Percentiles rank a stretch among this genome's conserved stretches.
Conservation (phyloP, 306 rosid species). For the Prunus campanulata region DNA sequence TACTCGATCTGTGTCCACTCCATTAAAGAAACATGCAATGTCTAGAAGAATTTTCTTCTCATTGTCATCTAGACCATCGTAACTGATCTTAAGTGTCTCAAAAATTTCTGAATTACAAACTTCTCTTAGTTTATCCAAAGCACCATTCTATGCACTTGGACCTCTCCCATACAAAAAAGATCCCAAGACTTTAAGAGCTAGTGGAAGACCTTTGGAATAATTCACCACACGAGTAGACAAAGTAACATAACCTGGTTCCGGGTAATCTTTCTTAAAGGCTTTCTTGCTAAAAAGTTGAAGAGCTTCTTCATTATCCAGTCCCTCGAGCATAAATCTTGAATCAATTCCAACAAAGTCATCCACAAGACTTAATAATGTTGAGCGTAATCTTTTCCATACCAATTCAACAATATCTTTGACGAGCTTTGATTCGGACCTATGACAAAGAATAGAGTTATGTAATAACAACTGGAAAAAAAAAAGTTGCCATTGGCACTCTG, state of each 20-base stretch:
- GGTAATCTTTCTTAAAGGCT: background rate
- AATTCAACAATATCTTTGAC: background rate
- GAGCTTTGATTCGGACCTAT: background rate
- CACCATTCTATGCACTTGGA: conserved; percentile 1
- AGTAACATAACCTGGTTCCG: background rate
- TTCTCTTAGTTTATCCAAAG: background rate
- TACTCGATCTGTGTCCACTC: too few relatives aligned
- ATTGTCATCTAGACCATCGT: too few relatives aligned
- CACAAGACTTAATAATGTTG: background rate
- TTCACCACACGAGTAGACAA: background rate
- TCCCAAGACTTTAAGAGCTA: conserved; percentile 19
- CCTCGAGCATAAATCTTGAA: background rate
- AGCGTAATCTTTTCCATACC: background rate
- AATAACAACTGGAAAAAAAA: background rate
- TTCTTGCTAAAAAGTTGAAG: background rate
- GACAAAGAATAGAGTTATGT: background rate
- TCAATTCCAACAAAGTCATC: background rate
- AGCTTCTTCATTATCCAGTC: background rate
- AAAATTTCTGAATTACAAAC: too few relatives aligned
- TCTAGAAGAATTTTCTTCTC: too few relatives aligned
- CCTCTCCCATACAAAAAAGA: background rate
- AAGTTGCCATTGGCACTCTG: background rate
- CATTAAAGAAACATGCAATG: too few relatives aligned
- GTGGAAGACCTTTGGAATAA: conserved; percentile 14
- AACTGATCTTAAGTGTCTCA: too few relatives aligned